Conservation (phyloP, 192 early-diverging fungal species). For the Linnemannia zychae region DNA sequence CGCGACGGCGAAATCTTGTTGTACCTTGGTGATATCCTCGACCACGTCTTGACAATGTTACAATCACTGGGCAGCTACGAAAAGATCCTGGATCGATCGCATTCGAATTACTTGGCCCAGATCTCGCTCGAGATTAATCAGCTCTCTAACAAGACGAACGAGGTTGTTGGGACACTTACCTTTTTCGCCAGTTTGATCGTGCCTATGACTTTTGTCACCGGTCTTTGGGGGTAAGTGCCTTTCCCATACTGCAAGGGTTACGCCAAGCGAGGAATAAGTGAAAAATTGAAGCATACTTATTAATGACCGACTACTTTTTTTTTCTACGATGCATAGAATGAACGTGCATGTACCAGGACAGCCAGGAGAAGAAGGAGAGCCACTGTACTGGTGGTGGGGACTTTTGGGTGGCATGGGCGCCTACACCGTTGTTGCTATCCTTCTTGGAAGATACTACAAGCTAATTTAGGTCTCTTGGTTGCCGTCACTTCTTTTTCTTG, state of each 20-base stretch:
- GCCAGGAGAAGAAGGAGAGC: neutral
- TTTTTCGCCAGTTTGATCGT: constrained; percentile 65
- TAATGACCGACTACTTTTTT: neutral
- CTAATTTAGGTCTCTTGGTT: neutral
- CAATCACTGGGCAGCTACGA: constrained; percentile 82
- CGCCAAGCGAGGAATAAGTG: too few species aligned
- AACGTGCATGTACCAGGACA: constrained; percentile 74
- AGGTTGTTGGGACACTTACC: constrained; percentile 63
- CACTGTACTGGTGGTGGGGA: constrained; percentile 43
- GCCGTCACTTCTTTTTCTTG: neutral
- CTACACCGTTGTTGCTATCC: too few species aligned
- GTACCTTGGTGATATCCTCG: constrained; percentile 84
- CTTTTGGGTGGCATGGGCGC: constrained; percentile 31
- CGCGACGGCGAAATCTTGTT: constrained; percentile 68
- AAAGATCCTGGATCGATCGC: constrained; percentile 73
- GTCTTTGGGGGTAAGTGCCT: constrained; percentile 63
- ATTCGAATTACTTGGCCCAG: constrained; percentile 79
- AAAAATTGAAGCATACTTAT: neutral
- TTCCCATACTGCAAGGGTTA: too few species aligned
- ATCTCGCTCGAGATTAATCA: constrained; percentile 78
- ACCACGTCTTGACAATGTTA: constrained; percentile 83
- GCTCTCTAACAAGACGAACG: constrained; percentile 68
- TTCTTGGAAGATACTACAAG: neutral
- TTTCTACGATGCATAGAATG: constrained; percentile 39
- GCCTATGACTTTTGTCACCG: constrained; percentile 74